Conservation (phyloP, 1,284 basidiomycete genomes). For the Ustilago cynodontis region DNA sequence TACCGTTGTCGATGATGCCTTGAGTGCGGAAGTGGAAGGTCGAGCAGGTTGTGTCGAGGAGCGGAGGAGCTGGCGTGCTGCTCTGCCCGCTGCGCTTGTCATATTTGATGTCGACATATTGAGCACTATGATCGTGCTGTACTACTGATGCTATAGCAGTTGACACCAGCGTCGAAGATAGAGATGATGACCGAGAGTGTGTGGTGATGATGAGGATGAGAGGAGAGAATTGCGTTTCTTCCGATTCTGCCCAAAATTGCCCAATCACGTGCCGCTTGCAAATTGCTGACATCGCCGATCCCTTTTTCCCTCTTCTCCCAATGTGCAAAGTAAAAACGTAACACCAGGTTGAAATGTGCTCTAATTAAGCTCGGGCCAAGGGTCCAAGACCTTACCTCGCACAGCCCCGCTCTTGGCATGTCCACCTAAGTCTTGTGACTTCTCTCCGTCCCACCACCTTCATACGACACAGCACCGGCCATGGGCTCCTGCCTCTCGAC, state of each 20-base stretch:
- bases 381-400: slow-evolving; percentile 6
- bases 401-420: slow-evolving; percentile 5
- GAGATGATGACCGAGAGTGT: not conserved
- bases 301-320: not conserved
- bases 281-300: slow-evolving; percentile 1
- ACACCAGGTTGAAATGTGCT: too few relatives aligned
- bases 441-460: not conserved
- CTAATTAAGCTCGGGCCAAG: slow-evolving; percentile 9
- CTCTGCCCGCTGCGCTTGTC: slow-evolving; percentile 17
- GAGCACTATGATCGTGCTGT: not conserved
- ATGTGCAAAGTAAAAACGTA: too few relatives aligned
- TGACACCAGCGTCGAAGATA: not conserved
- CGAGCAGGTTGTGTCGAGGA: slow-evolving; percentile 7
- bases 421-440: too few relatives aligned
- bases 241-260: slow-evolving; percentile 32
- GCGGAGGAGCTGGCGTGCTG: slow-evolving; percentile 29
- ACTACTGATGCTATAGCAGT: too few relatives aligned
- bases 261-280: slow-evolving; percentile 7
- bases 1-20: not conserved
- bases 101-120: slow-evolving; percentile 31
- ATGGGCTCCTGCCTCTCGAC: slow-evolving; percentile 46
- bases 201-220: slow-evolving; percentile 13
- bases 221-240: slow-evolving; percentile 18
- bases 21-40: slow-evolving; percentile 26
- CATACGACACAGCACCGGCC: not conserved